Evolutionary conservation across 2,329 filamentous ascomycete genomes (phyloP), one percentile per base, ranked within the genome.

Genomic region (Aspergillus sp.): DNA sequence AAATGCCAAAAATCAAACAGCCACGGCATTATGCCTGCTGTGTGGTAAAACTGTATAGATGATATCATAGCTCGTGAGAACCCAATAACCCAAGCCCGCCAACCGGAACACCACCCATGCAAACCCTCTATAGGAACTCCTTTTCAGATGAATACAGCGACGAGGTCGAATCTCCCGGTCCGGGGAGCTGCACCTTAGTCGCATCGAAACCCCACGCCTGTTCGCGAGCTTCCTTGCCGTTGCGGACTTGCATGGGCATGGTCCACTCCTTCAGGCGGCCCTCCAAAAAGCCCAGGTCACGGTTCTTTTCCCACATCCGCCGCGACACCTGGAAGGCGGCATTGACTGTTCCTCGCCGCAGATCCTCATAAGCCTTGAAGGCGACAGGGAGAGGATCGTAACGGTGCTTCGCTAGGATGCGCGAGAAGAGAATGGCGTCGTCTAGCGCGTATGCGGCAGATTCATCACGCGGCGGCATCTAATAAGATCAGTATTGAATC

Each of bases 381-480:
- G 70, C 68, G 13, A 73, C 69, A 3, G 60, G 48, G 9, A 76
- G 62, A 2, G 75, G 72, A 19, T 75, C 70, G 17, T 67, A 63
- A 13, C 74, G 67, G 59, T 78, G 74, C 6, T 70, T 64, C 1
- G 72, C 63, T 1, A 81, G 61, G 15, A 77, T 71, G 1, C 77
- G 74, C 12, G 78, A 74, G 58, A 81, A 74, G 0, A 80, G 64
- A 23, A 81, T 76, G 1, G 76, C 75, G 57, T 81, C 79, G 60
- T 81, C 79, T 5, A 81, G 70, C 1, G 78, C 78, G 54, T 79
- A 77, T 1, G 78, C 75, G 7, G 78, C 78, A 5, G 77, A 79
- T 67, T 81, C 79, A 48, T 80, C 79, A 21, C 76, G 75, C 0
- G 79, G 79, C 1, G 79, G 79, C 79, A 81, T 81, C 78, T 80